Conservation (phyloP, 495 filamentous ascomycete species). For the Tuber aestivum region DNA sequence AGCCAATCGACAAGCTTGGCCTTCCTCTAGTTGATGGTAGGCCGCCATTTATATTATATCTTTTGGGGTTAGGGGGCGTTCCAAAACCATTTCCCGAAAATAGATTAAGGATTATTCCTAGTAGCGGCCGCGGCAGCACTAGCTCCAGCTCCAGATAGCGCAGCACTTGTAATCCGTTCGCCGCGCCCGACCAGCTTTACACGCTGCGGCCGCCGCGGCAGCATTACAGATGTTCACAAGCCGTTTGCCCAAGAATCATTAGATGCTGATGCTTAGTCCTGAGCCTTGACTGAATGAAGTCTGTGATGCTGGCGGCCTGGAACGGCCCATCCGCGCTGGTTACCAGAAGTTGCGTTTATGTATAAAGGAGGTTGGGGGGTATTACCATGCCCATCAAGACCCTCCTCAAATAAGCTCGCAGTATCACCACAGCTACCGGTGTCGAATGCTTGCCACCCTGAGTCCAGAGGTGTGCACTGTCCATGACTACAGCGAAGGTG, state of each 20-base stretch:
- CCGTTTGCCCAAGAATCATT: conserved; percentile 54
- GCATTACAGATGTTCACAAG: conserved; percentile 53
- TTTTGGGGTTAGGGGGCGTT: too few species aligned
- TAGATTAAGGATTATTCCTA: too few species aligned
- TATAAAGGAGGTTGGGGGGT: conserved; percentile 44
- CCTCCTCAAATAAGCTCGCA: conserved; percentile 52
- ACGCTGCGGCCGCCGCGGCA: background rate
- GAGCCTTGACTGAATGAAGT: too few species aligned
- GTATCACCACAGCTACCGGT: conserved; percentile 52
- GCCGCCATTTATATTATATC: too few species aligned
- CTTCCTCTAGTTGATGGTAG: too few species aligned
- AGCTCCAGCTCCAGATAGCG: too few species aligned
- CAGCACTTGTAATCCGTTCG: too few species aligned
- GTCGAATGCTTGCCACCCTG: conserved; percentile 41
- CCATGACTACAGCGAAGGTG: conserved; percentile 1
- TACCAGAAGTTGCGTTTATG: background rate
- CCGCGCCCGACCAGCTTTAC: too few species aligned
- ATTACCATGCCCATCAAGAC: conserved; percentile 52
- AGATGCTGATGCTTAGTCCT: too few species aligned
- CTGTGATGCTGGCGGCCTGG: conserved; percentile 49
- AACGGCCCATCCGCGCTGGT: conserved; percentile 47
- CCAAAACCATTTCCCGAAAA: too few species aligned
- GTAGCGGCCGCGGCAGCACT: too few species aligned
- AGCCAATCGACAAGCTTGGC: too few species aligned
- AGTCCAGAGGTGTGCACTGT: conserved; percentile 14